Evolutionary conservation across 305 asterid genomes (phyloP), one percentile per base, ranked within the genome.

Genomic region (Fraxinus paxiana): DNA sequence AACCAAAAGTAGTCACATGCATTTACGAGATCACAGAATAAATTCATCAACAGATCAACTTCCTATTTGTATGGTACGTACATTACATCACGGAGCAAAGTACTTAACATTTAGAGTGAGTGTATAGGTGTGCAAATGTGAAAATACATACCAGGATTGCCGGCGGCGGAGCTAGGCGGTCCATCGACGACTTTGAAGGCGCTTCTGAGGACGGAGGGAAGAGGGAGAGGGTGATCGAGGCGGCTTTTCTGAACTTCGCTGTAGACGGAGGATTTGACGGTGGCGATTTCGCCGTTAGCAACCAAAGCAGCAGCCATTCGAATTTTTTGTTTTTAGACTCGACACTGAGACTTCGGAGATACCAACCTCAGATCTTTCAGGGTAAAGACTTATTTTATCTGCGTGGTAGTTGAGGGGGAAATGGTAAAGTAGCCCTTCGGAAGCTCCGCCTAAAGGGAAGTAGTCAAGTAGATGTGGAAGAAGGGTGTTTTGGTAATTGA

Each of bases 211-310:
- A 94, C 97, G 59, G 98, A 89, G 41, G 98, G 98, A n/a, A 94
- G 87, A 74, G 98, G 92, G 54, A 94, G 98, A 72, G 94, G 84
- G 51, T 93, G 94, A 86, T 92, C 95, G 82, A 95, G 91, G 41
- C 98, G 97, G 87, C 94, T 92, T 88, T 86, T 93, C 88, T 93
- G 98, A 34, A 95, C 98, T 86, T 95, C 98, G 83, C 98, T 92
- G 84, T 95, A 95, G 74, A 88, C 94, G 43, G 96, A 72, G 35
- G 94, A 85, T 48, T 26, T 91, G 2, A 73, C 84, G 51, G 88
- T 83, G 69, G 91, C 72, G 15, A 81, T 30, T 9, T 85, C 92
- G 59, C 95, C 97, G 86, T 90, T 93, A 28, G 88, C 18, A 75
- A 83, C 72, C 81, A 90, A 79, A 84, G 89, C 85, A 77, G 92